Evolutionary conservation across 2,329 filamentous ascomycete species (phyloP).

Genomic region (Hortaea sp.): DNA sequence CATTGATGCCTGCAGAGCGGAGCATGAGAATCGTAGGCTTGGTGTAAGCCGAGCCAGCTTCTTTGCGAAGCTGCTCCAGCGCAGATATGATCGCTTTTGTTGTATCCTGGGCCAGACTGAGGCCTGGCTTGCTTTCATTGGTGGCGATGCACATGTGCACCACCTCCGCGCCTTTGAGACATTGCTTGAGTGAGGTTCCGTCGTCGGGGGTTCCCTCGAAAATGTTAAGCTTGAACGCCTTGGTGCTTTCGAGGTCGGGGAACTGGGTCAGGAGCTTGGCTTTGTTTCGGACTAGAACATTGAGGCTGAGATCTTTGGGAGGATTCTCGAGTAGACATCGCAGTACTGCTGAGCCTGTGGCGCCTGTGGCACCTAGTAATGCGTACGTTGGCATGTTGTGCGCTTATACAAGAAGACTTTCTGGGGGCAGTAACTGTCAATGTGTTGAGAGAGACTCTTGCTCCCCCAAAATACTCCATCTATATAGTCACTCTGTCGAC

Average conservation of each 20-base stretch:
- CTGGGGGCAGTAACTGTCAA: no score
- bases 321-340: conserved; percentile 8
- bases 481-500: no score
- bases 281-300: conserved; percentile 15
- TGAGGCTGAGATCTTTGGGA: conserved; percentile 10
- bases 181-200: conserved; percentile 6
- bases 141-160: conserved; percentile 15
- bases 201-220: conserved; percentile 29
- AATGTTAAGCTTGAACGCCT: conserved; percentile 19
- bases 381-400: conserved; percentile 14
- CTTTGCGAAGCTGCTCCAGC: conserved; percentile 2
- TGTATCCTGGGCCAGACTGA: conserved; percentile 8
- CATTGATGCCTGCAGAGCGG: conserved; percentile 8
- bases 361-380: conserved; percentile 16
- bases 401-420: not conserved
- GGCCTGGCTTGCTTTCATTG: conserved; percentile 10
- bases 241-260: conserved; percentile 9
- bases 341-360: conserved; percentile 16
- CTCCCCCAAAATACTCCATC: no score
- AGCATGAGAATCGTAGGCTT: conserved; percentile 9
- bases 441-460: no score
- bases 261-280: conserved; percentile 12
- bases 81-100: conserved; percentile 6
- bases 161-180: conserved; percentile 16
- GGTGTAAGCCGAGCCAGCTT: conserved; percentile 1